Conservation (phyloP, 2,329 filamentous ascomycete species). For the Claviceps sp. region DNA sequence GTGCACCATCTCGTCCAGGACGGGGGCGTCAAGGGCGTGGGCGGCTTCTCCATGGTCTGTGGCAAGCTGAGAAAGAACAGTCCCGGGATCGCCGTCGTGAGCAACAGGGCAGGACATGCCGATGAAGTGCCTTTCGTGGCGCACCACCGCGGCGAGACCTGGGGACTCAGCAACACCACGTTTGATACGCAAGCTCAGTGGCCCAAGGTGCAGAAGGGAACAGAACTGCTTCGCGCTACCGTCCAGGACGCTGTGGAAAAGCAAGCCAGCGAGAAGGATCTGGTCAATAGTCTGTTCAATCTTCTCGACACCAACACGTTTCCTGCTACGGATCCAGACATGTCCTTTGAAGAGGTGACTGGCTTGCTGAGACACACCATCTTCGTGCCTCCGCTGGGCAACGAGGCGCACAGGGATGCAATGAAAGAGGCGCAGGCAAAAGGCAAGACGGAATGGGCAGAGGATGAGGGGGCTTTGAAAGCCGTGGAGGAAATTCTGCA, state of each 20-base stretch:
- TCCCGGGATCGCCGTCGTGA: conserved; percentile 13
- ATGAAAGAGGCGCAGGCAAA: conserved; percentile 29
- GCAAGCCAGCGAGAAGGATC: conserved; percentile 28
- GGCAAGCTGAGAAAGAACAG: conserved; percentile 39
- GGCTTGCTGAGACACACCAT: conserved; percentile 43
- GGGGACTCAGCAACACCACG: conserved; percentile 50
- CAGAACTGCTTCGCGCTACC: conserved; percentile 28
- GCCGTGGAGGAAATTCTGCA: conserved; percentile 22
- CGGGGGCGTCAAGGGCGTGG: conserved; percentile 43
- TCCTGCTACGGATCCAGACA: conserved; percentile 25
- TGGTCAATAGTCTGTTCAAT: conserved; percentile 37
- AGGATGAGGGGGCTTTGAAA: conserved; percentile 21
- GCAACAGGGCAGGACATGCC: conserved; percentile 17
- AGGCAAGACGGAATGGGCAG: conserved; percentile 24
- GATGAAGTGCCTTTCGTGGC: conserved; percentile 45
- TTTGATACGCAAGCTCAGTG: conserved; percentile 40
- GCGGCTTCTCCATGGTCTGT: conserved; percentile 54
- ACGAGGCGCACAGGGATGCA: conserved; percentile 28
- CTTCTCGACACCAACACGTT: conserved; percentile 46
- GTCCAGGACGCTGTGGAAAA: conserved; percentile 27
- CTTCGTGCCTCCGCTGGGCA: conserved; percentile 46
- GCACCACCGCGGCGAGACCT: conserved; percentile 35
- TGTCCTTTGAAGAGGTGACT: conserved; percentile 41
- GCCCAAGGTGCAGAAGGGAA: conserved; percentile 47
- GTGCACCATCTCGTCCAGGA: conserved; percentile 38